phyloP scores from a whole-genome alignment of 805 yeast genomes.

The Wickerhamiella cacticola region DNA sequence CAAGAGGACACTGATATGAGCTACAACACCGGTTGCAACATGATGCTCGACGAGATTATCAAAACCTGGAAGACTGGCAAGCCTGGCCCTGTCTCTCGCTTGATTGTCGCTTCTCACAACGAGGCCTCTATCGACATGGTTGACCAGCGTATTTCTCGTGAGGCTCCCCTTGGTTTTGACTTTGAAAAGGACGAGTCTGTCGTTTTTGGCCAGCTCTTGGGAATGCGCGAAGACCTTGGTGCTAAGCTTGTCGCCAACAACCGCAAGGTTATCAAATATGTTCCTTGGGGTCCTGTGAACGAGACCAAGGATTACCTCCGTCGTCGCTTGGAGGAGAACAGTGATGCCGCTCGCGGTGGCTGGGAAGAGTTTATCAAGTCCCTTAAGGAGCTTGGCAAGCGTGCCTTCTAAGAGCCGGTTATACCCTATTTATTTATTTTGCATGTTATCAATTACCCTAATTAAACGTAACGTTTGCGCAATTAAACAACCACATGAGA shows the following conservation, averaged over 20 bases:
- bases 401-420: conserved; percentile 23
- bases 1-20: conserved; percentile 70
- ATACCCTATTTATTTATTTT: not conserved
- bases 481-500: too few species aligned
- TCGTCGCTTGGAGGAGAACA: conserved; percentile 89
- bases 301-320: conserved; percentile 84
- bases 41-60: conserved; percentile 48
- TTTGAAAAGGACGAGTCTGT: conserved; percentile 33
- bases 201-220: conserved; percentile 79
- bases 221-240: conserved; percentile 90
- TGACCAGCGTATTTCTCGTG: conserved; percentile 39
- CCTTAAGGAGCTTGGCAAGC: conserved; percentile 17
- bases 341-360: conserved; percentile 41
- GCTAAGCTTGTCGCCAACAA: conserved; percentile 55
- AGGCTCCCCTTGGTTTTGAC: conserved; percentile 24
- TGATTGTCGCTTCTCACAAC: conserved; percentile 89
- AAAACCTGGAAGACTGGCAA: conserved; percentile 41
- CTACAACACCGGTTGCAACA: conserved; percentile 58
- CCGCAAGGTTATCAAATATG: conserved; percentile 77
- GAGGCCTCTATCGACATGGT: conserved; percentile 63
- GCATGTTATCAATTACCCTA: not conserved
- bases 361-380: conserved; percentile 21
- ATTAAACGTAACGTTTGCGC: too few species aligned
- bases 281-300: conserved; percentile 94
- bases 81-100: conserved; percentile 35